A percentile compares a stretch with the other conserved stretches of the same genome.
phyloP scores from a whole-genome alignment of 2,329 filamentous ascomycete species.

The Cyphellophora attinorum region DNA sequence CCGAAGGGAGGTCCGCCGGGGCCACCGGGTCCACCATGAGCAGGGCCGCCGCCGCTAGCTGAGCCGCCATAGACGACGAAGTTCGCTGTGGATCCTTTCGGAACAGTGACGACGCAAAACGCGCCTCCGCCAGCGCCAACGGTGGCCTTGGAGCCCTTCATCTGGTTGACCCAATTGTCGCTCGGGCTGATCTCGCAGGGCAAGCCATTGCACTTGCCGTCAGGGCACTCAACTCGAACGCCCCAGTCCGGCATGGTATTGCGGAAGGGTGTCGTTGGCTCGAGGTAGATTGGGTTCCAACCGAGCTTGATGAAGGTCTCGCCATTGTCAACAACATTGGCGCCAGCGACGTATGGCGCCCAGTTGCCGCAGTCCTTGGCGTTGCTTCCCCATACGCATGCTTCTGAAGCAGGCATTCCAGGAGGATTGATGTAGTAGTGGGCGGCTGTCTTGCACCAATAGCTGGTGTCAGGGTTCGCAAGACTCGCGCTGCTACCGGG shows the following conservation, averaged over 20 bases:
- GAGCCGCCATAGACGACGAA: slow-evolving; percentile 50
- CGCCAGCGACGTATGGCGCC: slow-evolving; percentile 66
- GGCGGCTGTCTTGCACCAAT: slow-evolving; percentile 64
- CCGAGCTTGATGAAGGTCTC: slow-evolving; percentile 66
- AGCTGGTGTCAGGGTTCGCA: slow-evolving; percentile 59
- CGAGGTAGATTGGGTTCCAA: slow-evolving; percentile 65
- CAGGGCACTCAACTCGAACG: slow-evolving; percentile 59
- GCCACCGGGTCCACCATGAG: slow-evolving; percentile 4
- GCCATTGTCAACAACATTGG: slow-evolving; percentile 57
- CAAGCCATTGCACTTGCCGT: slow-evolving; percentile 58
- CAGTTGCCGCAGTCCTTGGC: slow-evolving; percentile 62
- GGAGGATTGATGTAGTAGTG: slow-evolving; percentile 76
- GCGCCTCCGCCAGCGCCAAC: slow-evolving; percentile 57
- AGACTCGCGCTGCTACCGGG: slow-evolving; percentile 42
- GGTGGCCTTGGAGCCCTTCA: slow-evolving; percentile 44
- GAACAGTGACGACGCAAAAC: slow-evolving; percentile 70
- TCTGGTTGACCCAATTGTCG: slow-evolving; percentile 45
- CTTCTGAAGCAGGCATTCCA: slow-evolving; percentile 49
- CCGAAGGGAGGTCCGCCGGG: neutral
- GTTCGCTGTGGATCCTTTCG: slow-evolving; percentile 55
- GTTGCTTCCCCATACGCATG: slow-evolving; percentile 62
- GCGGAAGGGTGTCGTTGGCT: slow-evolving; percentile 42
- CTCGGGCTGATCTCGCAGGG: slow-evolving; percentile 63
- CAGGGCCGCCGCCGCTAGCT: slow-evolving; percentile 24
- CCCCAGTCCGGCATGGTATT: slow-evolving; percentile 55